Conservation (phyloP, 495 filamentous ascomycete species). For the Trichoderma reesei region DNA sequence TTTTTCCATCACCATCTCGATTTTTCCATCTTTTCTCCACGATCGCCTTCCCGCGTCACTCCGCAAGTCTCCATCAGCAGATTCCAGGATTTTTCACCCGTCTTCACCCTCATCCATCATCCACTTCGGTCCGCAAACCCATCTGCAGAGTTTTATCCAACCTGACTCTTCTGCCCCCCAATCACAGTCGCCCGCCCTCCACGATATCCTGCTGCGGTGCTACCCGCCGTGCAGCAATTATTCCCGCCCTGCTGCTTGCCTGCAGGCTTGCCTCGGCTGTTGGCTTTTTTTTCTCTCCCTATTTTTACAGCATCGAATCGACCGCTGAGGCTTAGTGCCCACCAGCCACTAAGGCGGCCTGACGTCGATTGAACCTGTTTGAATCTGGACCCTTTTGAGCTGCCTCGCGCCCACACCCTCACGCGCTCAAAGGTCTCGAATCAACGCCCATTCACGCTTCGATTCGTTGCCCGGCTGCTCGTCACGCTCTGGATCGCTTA, state of each 20-base stretch:
- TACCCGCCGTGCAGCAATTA: conserved; percentile 1
- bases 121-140: not conserved
- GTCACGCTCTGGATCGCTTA: conserved; percentile 6
- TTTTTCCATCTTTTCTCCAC: not conserved
- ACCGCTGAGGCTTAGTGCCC: conserved; percentile 1
- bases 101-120: not conserved
- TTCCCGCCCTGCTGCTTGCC: not conserved
- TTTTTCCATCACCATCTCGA: not conserved
- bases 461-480: not conserved
- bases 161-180: not conserved
- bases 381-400: conserved; percentile 1
- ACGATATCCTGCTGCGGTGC: conserved; percentile 7
- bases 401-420: conserved; percentile 2
- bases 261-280: conserved; percentile 8
- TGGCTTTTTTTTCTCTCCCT: not conserved
- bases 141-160: not conserved
- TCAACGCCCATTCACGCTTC: not conserved
- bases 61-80: no score
- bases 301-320: no score
- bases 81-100: no score
- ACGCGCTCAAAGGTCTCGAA: not conserved
- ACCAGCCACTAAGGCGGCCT: conserved; percentile 5
- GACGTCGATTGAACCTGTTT: conserved; percentile 1
- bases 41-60: not conserved
- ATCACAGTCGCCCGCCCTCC: not conserved